Base-by-base conservation (phyloP, 306 rosid species). In the Heteromeles arbutifolia region DNA sequence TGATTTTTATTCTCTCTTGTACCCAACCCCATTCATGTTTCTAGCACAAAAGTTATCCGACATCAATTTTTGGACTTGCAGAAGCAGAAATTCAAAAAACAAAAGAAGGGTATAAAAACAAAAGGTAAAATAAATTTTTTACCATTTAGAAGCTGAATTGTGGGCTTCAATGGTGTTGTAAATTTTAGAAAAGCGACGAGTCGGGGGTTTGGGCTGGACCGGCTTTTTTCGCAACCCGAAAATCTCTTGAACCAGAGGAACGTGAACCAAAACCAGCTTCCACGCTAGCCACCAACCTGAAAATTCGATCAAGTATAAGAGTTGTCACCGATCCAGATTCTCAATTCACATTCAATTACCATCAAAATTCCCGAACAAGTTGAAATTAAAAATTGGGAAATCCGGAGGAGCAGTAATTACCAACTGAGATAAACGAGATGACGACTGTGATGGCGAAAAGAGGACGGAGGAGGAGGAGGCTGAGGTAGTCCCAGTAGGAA, bases 281-380 rank as follows among this genome's bases (percentile, higher is more conserved):
- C 98, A 95, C 59, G 92, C 97, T 86, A 90, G 65, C 29, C 80
- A 88, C 97, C 98, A 94, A 72, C 98, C 97, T 90, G 44, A 45
- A 52, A 77, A 79, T 18, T 44, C 31, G 48, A 62, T 77, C 69
- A 10, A 67, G 13, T 29, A 22, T 25, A 5, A 18, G 45, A 70
- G 53, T 73, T 34, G 8, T 70, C 76, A 71, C 25, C 11, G 5
- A 78, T 58, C 78, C 76, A 77, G 39, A 79, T 43, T 39, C 56
- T 65, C 26, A 57, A 69, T 65, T 65, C 66, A 13, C 22, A 37
- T 63, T 63, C 19, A 63, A 63, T 63, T 63, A 69, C 43, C 2
- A 32, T 15, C 8, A 15, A 50, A 43, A 78, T 67, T 65, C 48
- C 6, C 2, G 44, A 50, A 71, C 34, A 57, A 53, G 11, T 13